Evolutionary conservation across 345 rosid genomes (phyloP).

Genomic region (Heritiera littoralis): DNA sequence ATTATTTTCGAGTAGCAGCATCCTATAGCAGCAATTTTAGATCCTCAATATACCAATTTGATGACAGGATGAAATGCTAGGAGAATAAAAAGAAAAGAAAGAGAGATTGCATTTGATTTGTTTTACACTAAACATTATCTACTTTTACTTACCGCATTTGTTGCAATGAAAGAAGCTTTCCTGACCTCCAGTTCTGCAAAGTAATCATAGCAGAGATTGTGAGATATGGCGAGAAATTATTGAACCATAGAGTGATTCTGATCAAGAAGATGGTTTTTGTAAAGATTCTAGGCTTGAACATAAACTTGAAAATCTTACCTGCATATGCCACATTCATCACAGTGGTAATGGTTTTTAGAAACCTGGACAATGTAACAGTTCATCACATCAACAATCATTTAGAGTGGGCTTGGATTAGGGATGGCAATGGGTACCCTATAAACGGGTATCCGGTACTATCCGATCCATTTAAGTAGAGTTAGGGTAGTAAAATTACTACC

Average conservation of each 20-base stretch:
- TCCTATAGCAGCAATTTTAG: slow-evolving; percentile 35
- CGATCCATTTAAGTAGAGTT: too few species aligned
- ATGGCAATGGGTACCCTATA: too few species aligned
- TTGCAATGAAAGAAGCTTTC: slow-evolving; percentile 67
- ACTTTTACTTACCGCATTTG: slow-evolving; percentile 50
- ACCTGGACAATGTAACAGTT: slow-evolving; percentile 36
- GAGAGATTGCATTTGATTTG: background rate
- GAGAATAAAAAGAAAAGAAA: background rate
- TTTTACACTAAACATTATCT: background rate
- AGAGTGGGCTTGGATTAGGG: background rate
- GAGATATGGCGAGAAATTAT: background rate
- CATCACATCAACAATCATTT: background rate
- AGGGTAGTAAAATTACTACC: too few species aligned
- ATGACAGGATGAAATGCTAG: background rate
- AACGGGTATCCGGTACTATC: too few species aligned
- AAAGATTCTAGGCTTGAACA: background rate
- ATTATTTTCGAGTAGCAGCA: slow-evolving; percentile 60
- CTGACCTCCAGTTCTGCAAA: slow-evolving; percentile 59
- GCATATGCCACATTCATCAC: slow-evolving; percentile 69
- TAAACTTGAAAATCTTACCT: slow-evolving; percentile 36
- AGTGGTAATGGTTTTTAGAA: slow-evolving; percentile 63
- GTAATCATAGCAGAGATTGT: background rate
- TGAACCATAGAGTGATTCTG: background rate
- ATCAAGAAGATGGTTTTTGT: background rate
- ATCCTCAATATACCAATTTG: background rate